A percentile compares a stretch with the other conserved stretches of the same genome.
phyloP scores from a whole-genome alignment of 495 filamentous ascomycete species.

The Emericellopsis terricola region DNA sequence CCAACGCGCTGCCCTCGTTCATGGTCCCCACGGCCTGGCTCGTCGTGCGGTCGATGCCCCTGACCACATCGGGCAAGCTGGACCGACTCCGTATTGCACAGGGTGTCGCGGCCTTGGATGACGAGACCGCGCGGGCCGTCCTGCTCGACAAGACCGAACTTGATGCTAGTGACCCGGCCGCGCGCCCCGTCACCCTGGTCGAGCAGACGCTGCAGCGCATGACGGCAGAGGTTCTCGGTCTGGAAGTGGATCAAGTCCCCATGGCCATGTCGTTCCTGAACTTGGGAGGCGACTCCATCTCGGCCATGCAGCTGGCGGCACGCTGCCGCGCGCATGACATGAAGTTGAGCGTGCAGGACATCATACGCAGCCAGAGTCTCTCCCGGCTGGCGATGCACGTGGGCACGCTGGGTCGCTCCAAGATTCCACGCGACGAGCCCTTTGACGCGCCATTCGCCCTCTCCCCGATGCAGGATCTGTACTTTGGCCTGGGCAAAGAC shows the following conservation, averaged over 20 bases:
- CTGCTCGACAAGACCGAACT: no score
- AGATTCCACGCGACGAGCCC: background rate
- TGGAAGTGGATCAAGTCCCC: background rate
- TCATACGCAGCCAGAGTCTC: constrained; percentile 7
- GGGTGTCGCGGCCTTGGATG: no score
- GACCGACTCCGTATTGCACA: no score
- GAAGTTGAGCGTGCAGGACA: constrained; percentile 8
- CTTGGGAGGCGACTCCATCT: constrained; percentile 23
- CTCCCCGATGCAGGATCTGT: constrained; percentile 54
- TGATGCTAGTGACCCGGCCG: no score
- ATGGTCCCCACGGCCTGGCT: constrained; percentile 1
- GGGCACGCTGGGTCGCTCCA: background rate
- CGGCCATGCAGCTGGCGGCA: constrained; percentile 18
- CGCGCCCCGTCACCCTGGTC: no score
- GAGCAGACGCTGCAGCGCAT: background rate
- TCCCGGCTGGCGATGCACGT: constrained; percentile 15
- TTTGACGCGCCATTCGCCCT: constrained; percentile 29
- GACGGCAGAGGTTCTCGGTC: background rate
- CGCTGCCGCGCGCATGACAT: constrained; percentile 22
- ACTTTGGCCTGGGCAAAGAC: constrained; percentile 53
- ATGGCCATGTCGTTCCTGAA: constrained; percentile 12
- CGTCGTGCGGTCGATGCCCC: background rate
- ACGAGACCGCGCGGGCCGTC: no score
- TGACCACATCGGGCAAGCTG: background rate
- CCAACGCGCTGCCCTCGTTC: background rate